These are phyloP conservation scores for Diaporthe sp. DNA, from an alignment of 2,329 filamentous ascomycete species.

Conservation along the genomic window DNA sequence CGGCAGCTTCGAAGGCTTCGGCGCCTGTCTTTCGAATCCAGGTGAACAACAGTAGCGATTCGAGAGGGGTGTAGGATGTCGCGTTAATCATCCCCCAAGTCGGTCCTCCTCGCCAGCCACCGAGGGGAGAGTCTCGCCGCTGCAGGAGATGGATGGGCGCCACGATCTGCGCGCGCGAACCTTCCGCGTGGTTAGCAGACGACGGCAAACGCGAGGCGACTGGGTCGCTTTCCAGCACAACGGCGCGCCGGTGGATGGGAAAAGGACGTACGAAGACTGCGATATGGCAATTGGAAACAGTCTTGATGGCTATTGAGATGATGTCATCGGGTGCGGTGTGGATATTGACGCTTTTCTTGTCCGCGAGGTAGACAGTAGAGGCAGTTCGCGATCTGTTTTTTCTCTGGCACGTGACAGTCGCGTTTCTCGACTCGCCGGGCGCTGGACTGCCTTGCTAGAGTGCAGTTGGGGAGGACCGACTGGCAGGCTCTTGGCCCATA, in stretches of 20 bases:
- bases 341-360: constrained; percentile 38
- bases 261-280: constrained; percentile 33
- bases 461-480: background rate
- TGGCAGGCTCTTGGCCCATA: background rate
- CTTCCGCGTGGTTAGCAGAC: constrained; percentile 30
- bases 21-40: constrained; percentile 47
- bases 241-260: constrained; percentile 30
- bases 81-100: constrained; percentile 51
- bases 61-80: constrained; percentile 50
- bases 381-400: constrained; percentile 38
- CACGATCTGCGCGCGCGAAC: constrained; percentile 44
- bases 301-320: constrained; percentile 38
- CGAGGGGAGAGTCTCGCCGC: constrained; percentile 50
- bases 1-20: constrained; percentile 46
- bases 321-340: constrained; percentile 36
- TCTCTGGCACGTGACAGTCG: constrained; percentile 37
- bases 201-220: background rate
- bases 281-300: constrained; percentile 4
- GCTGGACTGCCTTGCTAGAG: constrained; percentile 6
- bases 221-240: constrained; percentile 13
- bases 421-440: background rate
- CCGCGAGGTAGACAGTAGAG: constrained; percentile 24
- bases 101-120: constrained; percentile 49
- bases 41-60: constrained; percentile 51
- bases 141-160: constrained; percentile 51